Evolutionary conservation across 345 rosid genomes (phyloP), one percentile per base, ranked within the genome.

Genomic region (Orychophragmus violaceus): DNA sequence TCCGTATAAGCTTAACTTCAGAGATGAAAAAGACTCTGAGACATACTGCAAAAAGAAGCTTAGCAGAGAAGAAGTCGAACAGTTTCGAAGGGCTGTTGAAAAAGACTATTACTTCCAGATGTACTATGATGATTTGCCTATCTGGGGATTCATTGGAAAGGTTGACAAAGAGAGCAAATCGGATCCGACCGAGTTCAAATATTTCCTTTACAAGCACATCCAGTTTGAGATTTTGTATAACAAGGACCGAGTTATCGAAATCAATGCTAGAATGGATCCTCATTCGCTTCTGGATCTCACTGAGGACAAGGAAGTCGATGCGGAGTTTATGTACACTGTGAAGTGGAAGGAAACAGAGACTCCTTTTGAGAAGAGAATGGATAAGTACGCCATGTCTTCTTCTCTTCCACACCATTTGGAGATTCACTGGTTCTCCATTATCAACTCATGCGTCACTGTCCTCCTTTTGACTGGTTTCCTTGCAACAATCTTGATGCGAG

Each of bases 401-500:
- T 77, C 84, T 6, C 57, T 77, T 77, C 85, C 83, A 0, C 85
- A 79, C 62, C 82, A 75, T 56, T 76, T 83, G 78, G 85, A 83
- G 61, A 83, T 79, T 12, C 82, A 81, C 39, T 81, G 88, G 85
- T 84, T 84, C 61, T 84, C 85, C 2, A 84, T 77, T 19, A 84
- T 84, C 16, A 84, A 84, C 69, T 81, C 84, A 0, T 78, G 88
- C 65, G 84, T 84, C 37, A 84, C 81, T 4, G 88, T 84, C 65
- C 88, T 84, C 30, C 88, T 84, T 65, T 66, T 83, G 71, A 79
- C 88, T 70, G 88, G 85, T 18, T 81, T 83, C 62, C 85, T 83
- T 32, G 82, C 83, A 1, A 83, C 88, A 0, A 77, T 81, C 59
- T 85, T 83, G 49, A 77, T 83, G 82, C 79, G 88, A 8, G 83